Evolutionary conservation across 306 rosid genomes (phyloP), one percentile per base, ranked within the genome.

Genomic region (Parietaria judaica): DNA sequence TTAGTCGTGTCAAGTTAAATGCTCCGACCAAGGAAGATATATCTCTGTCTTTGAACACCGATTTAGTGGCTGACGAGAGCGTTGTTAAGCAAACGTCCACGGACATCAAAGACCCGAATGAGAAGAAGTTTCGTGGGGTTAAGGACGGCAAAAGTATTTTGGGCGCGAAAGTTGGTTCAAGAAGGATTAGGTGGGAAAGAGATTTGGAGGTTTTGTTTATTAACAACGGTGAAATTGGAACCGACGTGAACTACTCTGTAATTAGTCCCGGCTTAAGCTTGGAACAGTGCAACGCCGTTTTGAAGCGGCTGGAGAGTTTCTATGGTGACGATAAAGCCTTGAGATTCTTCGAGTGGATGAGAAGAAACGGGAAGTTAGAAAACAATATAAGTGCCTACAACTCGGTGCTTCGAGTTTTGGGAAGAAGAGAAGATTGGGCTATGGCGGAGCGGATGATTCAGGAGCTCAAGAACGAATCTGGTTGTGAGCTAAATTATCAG

Each of bases 301-400:
- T 88, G 67, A 86, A 78, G 50, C 74, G 85, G 65, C 82, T 86
- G 8, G 80, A 75, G 78, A 79, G 51, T 69, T 57, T 51, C 9
- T 41, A 5, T 70, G 72, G 73, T 58, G 89, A 65, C 49, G 13
- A 44, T 56, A 89, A 83, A 76, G 60, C 82, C 49, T 39, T 83
- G 74, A 71, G 51, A 51, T 89, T 83, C 71, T 83, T 81, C 64
- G 77, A 81, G 70, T 81, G 85, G 87, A 86, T 89, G 91, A 81
- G 85, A 67, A 75, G 59, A 23, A 69, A 69, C 23, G 87, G 95
- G 48, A 89, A 86, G 52, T 61, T 83, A 41, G 81, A 78, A 47
- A 58, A 69, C 48, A 86, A 86, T 66, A 57, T 71, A 58, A 65
- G 51, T 51, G 91, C 96, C 58, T 86, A 79, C 68, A 81, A 73